Evolutionary conservation across 2,329 filamentous ascomycete species (phyloP).

Genomic region (Nigrospora sphaerica): DNA sequence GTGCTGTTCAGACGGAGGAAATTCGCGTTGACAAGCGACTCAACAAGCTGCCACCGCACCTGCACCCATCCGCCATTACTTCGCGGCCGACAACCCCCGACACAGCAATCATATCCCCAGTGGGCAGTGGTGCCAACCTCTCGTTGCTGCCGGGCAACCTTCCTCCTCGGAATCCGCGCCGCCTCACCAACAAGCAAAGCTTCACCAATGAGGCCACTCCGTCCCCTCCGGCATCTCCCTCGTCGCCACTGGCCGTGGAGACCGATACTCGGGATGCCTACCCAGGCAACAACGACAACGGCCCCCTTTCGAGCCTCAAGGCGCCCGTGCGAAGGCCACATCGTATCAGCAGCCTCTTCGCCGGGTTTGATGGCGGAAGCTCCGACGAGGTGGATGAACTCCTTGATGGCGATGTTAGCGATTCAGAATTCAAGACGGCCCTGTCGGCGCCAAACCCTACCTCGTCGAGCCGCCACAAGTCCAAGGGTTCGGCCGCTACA

Average conservation of each 20-base stretch:
- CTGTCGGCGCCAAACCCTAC: slow-evolving; percentile 51
- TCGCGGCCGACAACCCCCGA: slow-evolving; percentile 53
- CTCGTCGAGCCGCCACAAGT: slow-evolving; percentile 25
- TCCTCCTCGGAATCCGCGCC: slow-evolving; percentile 53
- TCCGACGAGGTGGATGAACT: slow-evolving; percentile 62
- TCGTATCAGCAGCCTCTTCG: slow-evolving; percentile 78
- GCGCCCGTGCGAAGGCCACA: slow-evolving; percentile 61
- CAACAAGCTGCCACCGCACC: slow-evolving; percentile 66
- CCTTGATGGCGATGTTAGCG: slow-evolving; percentile 52
- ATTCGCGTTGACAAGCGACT: slow-evolving; percentile 78
- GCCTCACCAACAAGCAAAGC: slow-evolving; percentile 40
- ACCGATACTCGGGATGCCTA: slow-evolving; percentile 56
- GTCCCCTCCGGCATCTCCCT: slow-evolving; percentile 30
- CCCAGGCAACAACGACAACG: slow-evolving; percentile 75
- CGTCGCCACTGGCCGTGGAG: slow-evolving; percentile 15
- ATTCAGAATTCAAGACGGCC: slow-evolving; percentile 60
- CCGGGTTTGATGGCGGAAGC: slow-evolving; percentile 69
- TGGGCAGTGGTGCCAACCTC: slow-evolving; percentile 34
- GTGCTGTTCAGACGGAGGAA: slow-evolving; percentile 74
- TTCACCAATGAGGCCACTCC: slow-evolving; percentile 38
- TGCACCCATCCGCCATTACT: slow-evolving; percentile 70
- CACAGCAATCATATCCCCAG: slow-evolving; percentile 11
- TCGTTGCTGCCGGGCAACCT: slow-evolving; percentile 45
- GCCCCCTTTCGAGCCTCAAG: slow-evolving; percentile 55
- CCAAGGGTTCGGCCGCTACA: slow-evolving; percentile 32